These are phyloP conservation scores for Liquidambar formosana DNA, from an alignment of 164 flowering plant species.

Conservation along the genomic window DNA sequence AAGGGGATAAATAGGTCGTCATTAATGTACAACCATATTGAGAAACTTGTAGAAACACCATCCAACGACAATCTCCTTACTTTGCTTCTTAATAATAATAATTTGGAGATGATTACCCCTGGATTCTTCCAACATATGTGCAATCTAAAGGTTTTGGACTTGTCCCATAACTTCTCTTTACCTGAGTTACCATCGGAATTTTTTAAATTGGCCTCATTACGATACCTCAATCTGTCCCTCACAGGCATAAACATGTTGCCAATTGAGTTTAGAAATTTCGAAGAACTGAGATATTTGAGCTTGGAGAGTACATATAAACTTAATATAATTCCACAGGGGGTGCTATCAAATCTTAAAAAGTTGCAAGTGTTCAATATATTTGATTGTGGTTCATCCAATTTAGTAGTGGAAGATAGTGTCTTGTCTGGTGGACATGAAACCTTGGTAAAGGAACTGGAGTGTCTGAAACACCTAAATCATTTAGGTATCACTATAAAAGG, in stretches of 20 bases:
- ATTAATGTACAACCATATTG: not conserved
- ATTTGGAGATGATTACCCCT: not conserved
- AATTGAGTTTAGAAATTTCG: not conserved
- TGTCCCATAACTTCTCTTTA: not conserved
- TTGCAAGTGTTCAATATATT: constrained; percentile 1
- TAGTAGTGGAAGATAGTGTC: too few relatives aligned
- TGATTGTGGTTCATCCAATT: not conserved
- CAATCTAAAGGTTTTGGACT: not conserved
- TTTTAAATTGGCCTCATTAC: not conserved
- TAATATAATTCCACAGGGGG: not conserved
- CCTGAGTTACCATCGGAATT: not conserved
- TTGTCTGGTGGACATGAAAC: too few relatives aligned
- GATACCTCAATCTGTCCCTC: not conserved
- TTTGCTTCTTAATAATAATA: not conserved
- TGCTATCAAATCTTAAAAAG: not conserved
- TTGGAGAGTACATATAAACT: not conserved
- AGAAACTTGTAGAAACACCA: not conserved
- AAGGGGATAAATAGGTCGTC: not conserved
- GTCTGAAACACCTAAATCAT: not conserved
- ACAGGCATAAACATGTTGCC: not conserved
- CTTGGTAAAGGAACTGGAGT: not conserved
- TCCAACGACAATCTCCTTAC: constrained; percentile 1
- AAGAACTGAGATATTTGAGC: not conserved
- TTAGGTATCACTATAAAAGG: not conserved
- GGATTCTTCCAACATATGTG: constrained; percentile 6